These are phyloP conservation scores for Erodium moschatum DNA, from an alignment of 441 rosid genomes.

Conservation along the genomic window DNA sequence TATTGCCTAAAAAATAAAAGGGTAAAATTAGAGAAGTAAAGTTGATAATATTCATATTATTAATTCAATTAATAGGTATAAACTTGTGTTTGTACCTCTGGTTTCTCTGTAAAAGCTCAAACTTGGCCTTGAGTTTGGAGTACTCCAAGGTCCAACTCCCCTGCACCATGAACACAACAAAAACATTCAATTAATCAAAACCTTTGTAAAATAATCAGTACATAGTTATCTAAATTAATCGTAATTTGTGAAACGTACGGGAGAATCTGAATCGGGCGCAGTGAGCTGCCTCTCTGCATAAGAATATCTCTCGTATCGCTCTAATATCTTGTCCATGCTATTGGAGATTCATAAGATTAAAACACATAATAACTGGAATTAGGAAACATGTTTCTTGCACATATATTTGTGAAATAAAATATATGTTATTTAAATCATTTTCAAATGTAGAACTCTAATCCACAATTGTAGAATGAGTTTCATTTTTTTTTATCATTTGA, in stretches of 20 bases:
- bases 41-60: too few relatives aligned
- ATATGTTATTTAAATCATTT: too few relatives aligned
- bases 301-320: slow-evolving; percentile 78
- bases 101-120: slow-evolving; percentile 71
- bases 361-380: background rate
- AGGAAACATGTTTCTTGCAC: too few relatives aligned
- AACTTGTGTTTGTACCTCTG: slow-evolving; percentile 39
- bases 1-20: slow-evolving; percentile 50
- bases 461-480: too few relatives aligned
- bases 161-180: slow-evolving; percentile 27
- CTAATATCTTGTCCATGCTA: slow-evolving; percentile 95
- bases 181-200: background rate
- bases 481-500: too few relatives aligned
- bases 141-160: slow-evolving; percentile 72
- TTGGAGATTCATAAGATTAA: slow-evolving; percentile 13
- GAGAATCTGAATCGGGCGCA: slow-evolving; percentile 40
- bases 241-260: slow-evolving; percentile 23
- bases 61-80: background rate
- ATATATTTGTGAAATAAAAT: too few relatives aligned
- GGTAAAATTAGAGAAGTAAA: too few relatives aligned
- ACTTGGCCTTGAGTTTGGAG: slow-evolving; percentile 67
- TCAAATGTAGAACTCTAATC: too few relatives aligned
- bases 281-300: slow-evolving; percentile 62
- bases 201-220: background rate
- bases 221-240: background rate